phyloP scores from a whole-genome alignment of 495 filamentous ascomycete species.

The Halenospora varia region DNA sequence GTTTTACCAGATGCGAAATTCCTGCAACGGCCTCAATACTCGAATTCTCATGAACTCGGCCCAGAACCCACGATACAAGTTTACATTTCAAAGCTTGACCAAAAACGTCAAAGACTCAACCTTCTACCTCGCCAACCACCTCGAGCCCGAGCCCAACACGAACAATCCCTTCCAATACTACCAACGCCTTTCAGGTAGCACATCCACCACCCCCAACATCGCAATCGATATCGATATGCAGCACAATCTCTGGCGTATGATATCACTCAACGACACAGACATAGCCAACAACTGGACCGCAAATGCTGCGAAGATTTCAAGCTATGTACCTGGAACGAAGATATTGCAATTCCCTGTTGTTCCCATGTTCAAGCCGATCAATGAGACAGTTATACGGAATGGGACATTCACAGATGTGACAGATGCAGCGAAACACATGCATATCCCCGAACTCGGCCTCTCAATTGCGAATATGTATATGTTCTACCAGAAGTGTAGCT shows the following conservation, averaged over 20 bases:
- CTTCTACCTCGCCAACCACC: not conserved
- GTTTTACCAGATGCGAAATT: conserved; percentile 9
- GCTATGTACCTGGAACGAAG: not conserved
- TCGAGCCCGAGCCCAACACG: not conserved
- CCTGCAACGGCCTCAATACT: conserved; percentile 8
- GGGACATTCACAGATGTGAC: conserved; percentile 4
- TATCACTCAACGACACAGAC: not conserved
- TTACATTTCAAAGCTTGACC: not conserved
- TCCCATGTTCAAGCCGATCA: not conserved
- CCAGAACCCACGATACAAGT: not conserved
- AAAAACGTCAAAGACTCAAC: not conserved
- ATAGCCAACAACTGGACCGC: not conserved
- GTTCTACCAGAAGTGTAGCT: conserved; percentile 1
- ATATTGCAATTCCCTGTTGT: not conserved
- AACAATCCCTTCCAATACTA: not conserved
- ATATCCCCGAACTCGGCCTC: conserved; percentile 6
- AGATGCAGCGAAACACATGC: not conserved
- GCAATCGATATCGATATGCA: conserved; percentile 4
- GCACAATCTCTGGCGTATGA: not conserved
- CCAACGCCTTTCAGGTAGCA: conserved; percentile 1
- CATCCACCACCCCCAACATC: not conserved
- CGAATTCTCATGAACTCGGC: conserved; percentile 2
- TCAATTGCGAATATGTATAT: conserved; percentile 6
- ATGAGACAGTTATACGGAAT: not conserved
- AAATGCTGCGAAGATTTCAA: not conserved